Base-by-base conservation (phyloP, 2,329 filamentous ascomycete species). In the Hypocrella siamensis region DNA sequence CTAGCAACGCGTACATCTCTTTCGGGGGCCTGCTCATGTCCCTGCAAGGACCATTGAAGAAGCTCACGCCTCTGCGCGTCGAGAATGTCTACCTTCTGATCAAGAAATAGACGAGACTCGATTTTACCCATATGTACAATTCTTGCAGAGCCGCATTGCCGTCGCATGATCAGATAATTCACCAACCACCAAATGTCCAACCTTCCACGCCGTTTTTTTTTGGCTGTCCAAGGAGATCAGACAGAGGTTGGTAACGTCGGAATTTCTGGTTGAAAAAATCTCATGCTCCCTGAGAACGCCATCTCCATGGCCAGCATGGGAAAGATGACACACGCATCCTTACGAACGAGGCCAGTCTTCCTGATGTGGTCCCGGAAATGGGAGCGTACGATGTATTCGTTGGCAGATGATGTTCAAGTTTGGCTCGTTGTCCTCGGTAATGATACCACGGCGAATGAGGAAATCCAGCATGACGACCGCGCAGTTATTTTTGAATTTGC, bases 401-500 rank as follows among this genome's bases (percentile, higher is more conserved):
- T 65, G 63, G 38, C 72, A 61, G 44, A 96, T 85, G 56, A 85
- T 76, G 39, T 79, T 63, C 48, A 79, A 85, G 46, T 88, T 61
- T 31, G 69, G 67, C 58, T 96, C 86, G 48, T 85, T 83, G 44
- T 81, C 80, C 27, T 61, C 54, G 7, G 78, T 92, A 47, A 94
- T 49, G 38, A 93, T 71, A 1, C 82, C 80, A 54, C 85, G 82
- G 32, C 88, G 70, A 42, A 93, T 65, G 49, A 98, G 81, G 58
- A 96, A 98, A 52, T 96, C 85, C 28, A 94, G 56, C 49, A 90
- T 58, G 30, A 93, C 71, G 35, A 90, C 52, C 11, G 81, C 79
- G 54, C 86, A 94, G 52, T 96, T 96, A 3, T 86, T 80, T 62
- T 98, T 98, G 62, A 88, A 98, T 43, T 78, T 70, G 11, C 81